Base-by-base conservation (phyloP, 345 rosid species). In the Litchi chinensis region DNA sequence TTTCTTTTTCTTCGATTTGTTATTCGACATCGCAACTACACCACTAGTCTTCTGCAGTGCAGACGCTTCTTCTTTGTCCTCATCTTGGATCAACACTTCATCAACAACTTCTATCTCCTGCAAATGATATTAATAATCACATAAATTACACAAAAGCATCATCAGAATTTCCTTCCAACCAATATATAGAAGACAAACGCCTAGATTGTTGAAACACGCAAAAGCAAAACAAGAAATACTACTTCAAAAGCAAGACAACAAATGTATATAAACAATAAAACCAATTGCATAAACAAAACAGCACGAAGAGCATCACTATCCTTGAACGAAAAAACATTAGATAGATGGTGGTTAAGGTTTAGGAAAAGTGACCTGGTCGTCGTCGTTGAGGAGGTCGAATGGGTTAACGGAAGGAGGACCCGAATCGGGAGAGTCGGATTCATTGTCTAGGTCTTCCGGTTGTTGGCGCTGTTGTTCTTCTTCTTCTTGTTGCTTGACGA, bases 1-100 rank as follows among this genome's bases (percentile, higher is more conserved):
- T 62, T 93, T 95, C 91, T 95, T 93, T 67, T 93, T 95, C 95
- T 89, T 94, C 28, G 91, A 82, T 86, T 89, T 95, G 37, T 73
- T 76, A 70, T 81, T 89, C 65, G 87, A 83, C 21, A 84, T 59
- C 40, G 83, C 22, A 75, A 73, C 83, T 74, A 16, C 79, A 79
- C 66, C 77, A 44, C 2, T 8, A 56, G 72, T 54, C 76, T 81
- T 79, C 76, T 78, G 81, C 81, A 16, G 64, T 9, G 37, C 72
- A 75, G 80, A 54, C 7, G 10, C 8, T 65, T 76, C 85, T 70
- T 48, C 65, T 63, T 62, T 79, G 28, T 81, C 83, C 65, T 24
- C 37, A 8, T 81, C 65, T 48, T 52, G 64, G 66, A 11, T 37
- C 70, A 68, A 74, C 37, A 71, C 68, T 81, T 83, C 88, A 73